Evolutionary conservation across 345 rosid species (phyloP), one percentile per base, ranked within the genome.

Genomic region (Streptanthus diversifolius): DNA sequence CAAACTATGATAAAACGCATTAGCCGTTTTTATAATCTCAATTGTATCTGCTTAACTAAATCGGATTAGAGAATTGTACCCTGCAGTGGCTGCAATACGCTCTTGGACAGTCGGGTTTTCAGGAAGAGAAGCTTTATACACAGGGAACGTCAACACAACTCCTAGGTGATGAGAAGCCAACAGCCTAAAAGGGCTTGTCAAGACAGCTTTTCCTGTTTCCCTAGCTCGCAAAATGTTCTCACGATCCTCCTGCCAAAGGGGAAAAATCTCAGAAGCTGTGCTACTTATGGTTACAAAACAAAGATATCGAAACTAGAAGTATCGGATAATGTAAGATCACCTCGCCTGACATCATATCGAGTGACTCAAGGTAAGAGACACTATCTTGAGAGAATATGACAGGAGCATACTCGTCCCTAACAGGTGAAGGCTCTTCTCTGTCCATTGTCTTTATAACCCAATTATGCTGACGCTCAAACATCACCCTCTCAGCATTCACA

Each of bases 281-380:
- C n/a, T 17, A 37, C 17, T 36, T 7, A 11, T 30, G 10, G 39
- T 44, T 41, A 53, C 64, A n/a, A 22, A 56, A 35, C 56, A 6
- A 35, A 64, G 45, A 56, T 22, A 33, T 19, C 25, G 45, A 40
- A 52, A 62, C 40, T 51, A 66, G 24, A 21, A 66, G 29, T 5
- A 11, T 53, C 5, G 3, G 55, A 33, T 22, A 48, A 14, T 47
- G 18, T 49, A 18, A 43, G 11, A 62, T 44, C 83, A 93, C 98
- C 96, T 90, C 93, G 71, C 99, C 99, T 3, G 99, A 95, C 99
- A 95, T 95, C 99, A 95, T 95, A 68, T 95, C 99, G 21, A 95
- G 85, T 8, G 99, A 95, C 76, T 88, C 90, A 39, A 95, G 85
- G 76, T 95, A 86, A 67, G 97, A 91, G 32, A 95, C 81, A 15